Evolutionary conservation across 768 basidiomycete species (phyloP).

Genomic region (Chlorophyllum brunneum): DNA sequence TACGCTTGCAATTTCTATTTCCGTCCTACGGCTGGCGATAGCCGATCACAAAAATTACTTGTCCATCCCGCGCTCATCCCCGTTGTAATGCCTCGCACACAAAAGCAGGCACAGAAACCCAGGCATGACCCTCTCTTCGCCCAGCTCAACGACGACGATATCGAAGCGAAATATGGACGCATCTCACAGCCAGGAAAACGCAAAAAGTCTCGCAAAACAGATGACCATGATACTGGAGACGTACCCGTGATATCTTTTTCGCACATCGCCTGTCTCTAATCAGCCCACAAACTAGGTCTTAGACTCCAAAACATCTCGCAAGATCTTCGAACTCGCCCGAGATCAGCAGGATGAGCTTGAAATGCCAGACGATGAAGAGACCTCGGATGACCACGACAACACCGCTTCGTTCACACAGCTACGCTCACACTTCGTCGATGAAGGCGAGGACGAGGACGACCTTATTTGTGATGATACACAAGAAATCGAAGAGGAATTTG

Average conservation of each 20-base stretch:
- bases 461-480: conserved; percentile 42
- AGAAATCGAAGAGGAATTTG: conserved; percentile 62
- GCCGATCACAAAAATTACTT: conserved; percentile 19
- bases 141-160: conserved; percentile 79
- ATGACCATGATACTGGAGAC: conserved; percentile 46
- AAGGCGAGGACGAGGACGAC: conserved; percentile 58
- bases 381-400: conserved; percentile 40
- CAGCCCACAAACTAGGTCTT: conserved; percentile 44
- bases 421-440: conserved; percentile 33
- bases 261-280: conserved; percentile 9
- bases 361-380: conserved; percentile 50
- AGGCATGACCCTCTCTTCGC: conserved; percentile 87
- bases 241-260: conserved; percentile 30
- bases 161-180: conserved; percentile 73
- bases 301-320: conserved; percentile 78
- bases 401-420: conserved; percentile 29
- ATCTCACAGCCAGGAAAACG: conserved; percentile 75
- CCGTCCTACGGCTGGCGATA: conserved; percentile 15
- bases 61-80: conserved; percentile 11
- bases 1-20: not conserved
- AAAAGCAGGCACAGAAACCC: conserved; percentile 48
- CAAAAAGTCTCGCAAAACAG: conserved; percentile 51
- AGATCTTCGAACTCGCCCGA: conserved; percentile 88
- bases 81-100: conserved; percentile 58
- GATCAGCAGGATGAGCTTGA: conserved; percentile 91